Evolutionary conservation across 306 rosid genomes (phyloP), one percentile per base, ranked within the genome.

Genomic region (Prunus fruticosa): DNA sequence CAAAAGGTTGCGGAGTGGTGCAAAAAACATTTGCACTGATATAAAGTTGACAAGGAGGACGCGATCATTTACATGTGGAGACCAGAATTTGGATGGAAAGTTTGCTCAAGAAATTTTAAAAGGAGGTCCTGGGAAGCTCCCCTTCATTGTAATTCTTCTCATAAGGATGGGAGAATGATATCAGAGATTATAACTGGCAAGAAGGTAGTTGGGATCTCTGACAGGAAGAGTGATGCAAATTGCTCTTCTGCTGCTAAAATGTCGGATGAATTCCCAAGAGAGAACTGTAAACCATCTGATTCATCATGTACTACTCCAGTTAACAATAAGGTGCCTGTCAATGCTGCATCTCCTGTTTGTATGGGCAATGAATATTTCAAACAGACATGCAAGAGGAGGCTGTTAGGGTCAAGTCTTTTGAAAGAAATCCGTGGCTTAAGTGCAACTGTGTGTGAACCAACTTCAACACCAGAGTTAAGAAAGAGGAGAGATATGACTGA

Each of bases 401-500:
- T 62, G 74, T 73, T 87, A 62, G 79, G 69, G 72, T 51, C 85
- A 57, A 50, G 80, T 76, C 86, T 87, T 67, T 64, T 80, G 78
- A 89, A 81, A 73, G 99, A 95, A 87, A 87, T 95, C 67, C 83
- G 84, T 41, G 86, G 83, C 78, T 87, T 92, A 84, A 88, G 81
- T 76, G 76, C 80, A 66, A 62, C 51, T 7, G 79, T 80, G 65
- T 80, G 83, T 67, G 84, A 81, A 71, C 76, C 84, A 47, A 47
- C 76, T 69, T 82, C 96, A 38, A 82, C 87, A 3, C 77, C 91
- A 69, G 90, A 87, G 75, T 91, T 88, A 68, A 87, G 99, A 80
- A 96, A 81, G 86, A 87, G 96, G 88, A 92, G 88, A 84, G 99
- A 92, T 69, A 87, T 89, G 79, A 86, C 76, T 34, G 87, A 83